phyloP scores from a whole-genome alignment of 2,329 filamentous ascomycete genomes.

The Venturia asperata region DNA sequence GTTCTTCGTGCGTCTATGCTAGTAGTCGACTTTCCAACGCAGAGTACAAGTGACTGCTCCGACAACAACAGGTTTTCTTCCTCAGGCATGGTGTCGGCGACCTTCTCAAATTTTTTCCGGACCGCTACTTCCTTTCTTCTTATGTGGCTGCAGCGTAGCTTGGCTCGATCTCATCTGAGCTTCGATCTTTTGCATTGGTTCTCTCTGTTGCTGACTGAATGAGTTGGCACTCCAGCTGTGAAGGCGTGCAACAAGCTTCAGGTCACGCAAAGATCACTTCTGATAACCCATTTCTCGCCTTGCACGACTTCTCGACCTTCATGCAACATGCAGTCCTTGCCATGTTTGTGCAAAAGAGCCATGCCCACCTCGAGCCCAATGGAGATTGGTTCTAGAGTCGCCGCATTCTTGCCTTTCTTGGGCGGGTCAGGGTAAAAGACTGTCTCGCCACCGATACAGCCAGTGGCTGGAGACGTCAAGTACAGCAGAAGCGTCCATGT shows the following conservation, averaged over 20 bases:
- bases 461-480: constrained; percentile 65
- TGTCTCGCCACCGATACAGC: constrained; percentile 79
- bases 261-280: constrained; percentile 70
- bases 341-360: constrained; percentile 80
- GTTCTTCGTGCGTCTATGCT: neutral
- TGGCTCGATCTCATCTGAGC: no score
- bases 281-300: constrained; percentile 86
- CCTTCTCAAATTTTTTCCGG: no score
- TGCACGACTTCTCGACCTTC: constrained; percentile 71
- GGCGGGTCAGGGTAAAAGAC: constrained; percentile 68
- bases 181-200: no score
- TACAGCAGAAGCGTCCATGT: constrained; percentile 92
- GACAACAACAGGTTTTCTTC: neutral
- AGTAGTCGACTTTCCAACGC: neutral
- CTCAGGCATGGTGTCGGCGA: constrained; percentile 12
- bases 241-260: constrained; percentile 25
- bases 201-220: no score
- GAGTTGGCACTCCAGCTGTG: no score
- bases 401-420: constrained; percentile 37
- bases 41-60: neutral
- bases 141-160: no score
- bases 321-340: constrained; percentile 81
- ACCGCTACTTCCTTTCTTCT: no score
- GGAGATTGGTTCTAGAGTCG: constrained; percentile 54
- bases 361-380: constrained; percentile 76